Percentiles rank a stretch among this genome's conserved stretches.
phyloP scores from a whole-genome alignment of 306 rosid genomes.

The Malus sieversii region DNA sequence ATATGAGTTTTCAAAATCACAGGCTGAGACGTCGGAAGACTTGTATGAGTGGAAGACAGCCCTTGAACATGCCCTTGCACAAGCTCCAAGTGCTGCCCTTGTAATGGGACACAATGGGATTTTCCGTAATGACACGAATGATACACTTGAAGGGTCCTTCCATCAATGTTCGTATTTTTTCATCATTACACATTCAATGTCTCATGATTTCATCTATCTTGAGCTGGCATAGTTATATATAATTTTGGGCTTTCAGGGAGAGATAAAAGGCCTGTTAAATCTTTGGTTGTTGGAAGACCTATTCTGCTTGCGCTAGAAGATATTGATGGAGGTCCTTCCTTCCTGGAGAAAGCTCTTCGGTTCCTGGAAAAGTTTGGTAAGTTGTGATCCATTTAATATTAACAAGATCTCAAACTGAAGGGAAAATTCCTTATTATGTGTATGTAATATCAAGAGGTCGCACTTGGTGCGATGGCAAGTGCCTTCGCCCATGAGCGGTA shows the following conservation, averaged over 20 bases:
- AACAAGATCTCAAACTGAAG: not conserved
- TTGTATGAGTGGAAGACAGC: conserved; percentile 96
- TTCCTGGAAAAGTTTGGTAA: conserved; percentile 85
- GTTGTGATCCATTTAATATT: conserved; percentile 16
- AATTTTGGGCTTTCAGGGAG: conserved; percentile 55
- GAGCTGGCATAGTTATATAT: conserved; percentile 4
- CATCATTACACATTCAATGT: conserved; percentile 2
- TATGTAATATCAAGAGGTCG: not conserved
- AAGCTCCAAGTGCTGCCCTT: conserved; percentile 99
- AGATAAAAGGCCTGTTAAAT: conserved; percentile 86
- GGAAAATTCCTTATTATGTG: not conserved
- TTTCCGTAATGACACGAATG: conserved; percentile 71
- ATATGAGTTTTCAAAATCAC: conserved; percentile 13
- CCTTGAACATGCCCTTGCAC: conserved; percentile 93
- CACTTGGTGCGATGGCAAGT: too few species aligned
- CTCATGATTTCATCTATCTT: conserved; percentile 7
- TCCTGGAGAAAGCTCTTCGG: conserved; percentile 93
- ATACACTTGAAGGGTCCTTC: conserved; percentile 83
- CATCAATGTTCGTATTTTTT: conserved; percentile 70
- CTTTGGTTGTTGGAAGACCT: conserved; percentile 98
- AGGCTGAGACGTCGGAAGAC: conserved; percentile 98
- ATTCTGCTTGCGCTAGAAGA: conserved; percentile 95
- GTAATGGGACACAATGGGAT: conserved; percentile 97
- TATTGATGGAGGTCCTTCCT: conserved; percentile 99
- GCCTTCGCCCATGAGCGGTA: too few species aligned